Evolutionary conservation across 306 rosid species (phyloP).

Genomic region (Vachellia collinsii): DNA sequence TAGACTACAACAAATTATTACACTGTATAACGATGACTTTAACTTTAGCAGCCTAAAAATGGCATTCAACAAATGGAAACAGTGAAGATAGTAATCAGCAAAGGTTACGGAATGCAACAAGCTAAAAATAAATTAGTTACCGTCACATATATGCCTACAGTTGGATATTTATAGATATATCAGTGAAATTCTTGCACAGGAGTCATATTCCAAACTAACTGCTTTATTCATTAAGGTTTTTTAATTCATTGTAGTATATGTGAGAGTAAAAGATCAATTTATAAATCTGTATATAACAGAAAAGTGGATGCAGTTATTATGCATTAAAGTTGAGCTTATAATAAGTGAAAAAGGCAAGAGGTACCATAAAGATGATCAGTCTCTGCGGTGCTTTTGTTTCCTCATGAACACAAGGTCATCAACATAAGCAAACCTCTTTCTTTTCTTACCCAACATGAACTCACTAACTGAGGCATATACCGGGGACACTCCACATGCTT

Average conservation of each 20-base stretch:
- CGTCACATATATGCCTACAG: no score
- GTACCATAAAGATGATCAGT: neutral
- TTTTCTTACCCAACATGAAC: neutral
- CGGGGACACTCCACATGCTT: constrained; percentile 32
- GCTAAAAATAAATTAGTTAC: no score
- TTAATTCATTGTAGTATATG: neutral
- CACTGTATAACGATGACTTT: no score
- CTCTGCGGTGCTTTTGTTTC: neutral
- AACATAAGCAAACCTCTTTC: neutral
- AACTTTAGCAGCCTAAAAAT: no score
- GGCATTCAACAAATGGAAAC: no score
- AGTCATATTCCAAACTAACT: neutral
- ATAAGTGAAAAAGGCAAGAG: neutral
- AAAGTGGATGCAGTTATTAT: neutral
- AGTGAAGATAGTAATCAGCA: no score
- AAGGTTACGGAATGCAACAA: no score
- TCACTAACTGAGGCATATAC: neutral
- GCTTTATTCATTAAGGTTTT: neutral
- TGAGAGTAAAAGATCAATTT: neutral
- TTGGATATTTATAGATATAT: no score
- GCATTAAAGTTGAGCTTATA: neutral
- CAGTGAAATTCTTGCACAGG: no score
- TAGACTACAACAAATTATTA: no score
- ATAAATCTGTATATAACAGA: neutral
- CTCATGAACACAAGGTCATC: neutral